Conservation (phyloP, 106 monocot species). For the Alisma plantagoaquatica region DNA sequence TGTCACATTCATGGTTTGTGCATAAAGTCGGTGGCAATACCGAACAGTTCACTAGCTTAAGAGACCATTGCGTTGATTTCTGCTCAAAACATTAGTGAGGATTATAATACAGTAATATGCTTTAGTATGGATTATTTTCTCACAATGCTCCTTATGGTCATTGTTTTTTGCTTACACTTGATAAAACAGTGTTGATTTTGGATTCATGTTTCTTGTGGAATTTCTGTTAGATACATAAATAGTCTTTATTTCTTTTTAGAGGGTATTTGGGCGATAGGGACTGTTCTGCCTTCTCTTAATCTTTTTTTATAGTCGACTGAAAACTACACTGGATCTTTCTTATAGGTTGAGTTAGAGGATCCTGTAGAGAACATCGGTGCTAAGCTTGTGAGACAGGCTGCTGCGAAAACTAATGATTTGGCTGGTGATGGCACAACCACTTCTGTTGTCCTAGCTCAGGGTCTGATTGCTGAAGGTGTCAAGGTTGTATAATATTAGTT, state of each 20-base stretch:
- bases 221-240: neutral
- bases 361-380: constrained; percentile 98
- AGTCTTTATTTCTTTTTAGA: neutral
- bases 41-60: too few relatives aligned
- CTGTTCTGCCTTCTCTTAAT: constrained; percentile 1
- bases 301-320: neutral
- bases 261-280: neutral
- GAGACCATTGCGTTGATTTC: too few relatives aligned
- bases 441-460: constrained; percentile 96
- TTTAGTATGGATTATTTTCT: too few relatives aligned
- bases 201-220: neutral
- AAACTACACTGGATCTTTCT: neutral
- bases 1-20: too few relatives aligned
- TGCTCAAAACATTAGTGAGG: too few relatives aligned
- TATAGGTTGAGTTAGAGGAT: constrained; percentile 83
- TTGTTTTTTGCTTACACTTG: neutral
- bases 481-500: too few relatives aligned
- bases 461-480: constrained; percentile 88
- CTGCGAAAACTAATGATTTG: constrained; percentile 92
- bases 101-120: too few relatives aligned
- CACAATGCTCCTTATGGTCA: too few relatives aligned
- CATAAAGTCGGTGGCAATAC: too few relatives aligned
- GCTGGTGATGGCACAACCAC: constrained; percentile 97
- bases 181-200: neutral
- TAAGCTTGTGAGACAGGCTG: constrained; percentile 94